phyloP scores from a whole-genome alignment of 129 eudicot genomes.

The Pulicaria dysenterica region DNA sequence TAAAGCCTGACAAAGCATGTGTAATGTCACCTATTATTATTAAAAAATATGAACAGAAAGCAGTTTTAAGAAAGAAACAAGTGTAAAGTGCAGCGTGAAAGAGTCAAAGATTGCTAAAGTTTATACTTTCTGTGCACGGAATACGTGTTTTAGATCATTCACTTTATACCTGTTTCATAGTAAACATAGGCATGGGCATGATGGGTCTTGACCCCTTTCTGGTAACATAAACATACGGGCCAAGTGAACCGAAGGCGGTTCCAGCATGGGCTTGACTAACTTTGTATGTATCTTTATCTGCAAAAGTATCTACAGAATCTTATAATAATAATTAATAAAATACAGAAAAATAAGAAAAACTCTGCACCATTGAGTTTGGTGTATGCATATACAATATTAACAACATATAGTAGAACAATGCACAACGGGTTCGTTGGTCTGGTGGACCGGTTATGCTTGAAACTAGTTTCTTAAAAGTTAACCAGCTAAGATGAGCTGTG shows the following conservation, averaged over 20 bases:
- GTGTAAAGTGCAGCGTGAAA: slow-evolving; percentile 50
- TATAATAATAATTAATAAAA: background rate
- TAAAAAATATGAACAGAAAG: slow-evolving; percentile 21
- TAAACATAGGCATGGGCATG: slow-evolving; percentile 21
- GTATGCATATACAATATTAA: slow-evolving; percentile 2
- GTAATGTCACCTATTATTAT: slow-evolving; percentile 27
- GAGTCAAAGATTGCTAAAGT: slow-evolving; percentile 31
- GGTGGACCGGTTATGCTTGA: no score
- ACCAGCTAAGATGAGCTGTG: no score
- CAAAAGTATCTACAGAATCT: slow-evolving; percentile 24
- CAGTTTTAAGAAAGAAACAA: slow-evolving; percentile 22
- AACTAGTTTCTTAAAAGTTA: no score
- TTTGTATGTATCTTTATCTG: slow-evolving; percentile 18
- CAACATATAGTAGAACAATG: background rate
- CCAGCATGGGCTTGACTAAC: slow-evolving; percentile 25
- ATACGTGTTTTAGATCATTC: slow-evolving; percentile 27
- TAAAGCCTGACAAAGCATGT: slow-evolving; percentile 53
- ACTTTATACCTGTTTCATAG: slow-evolving; percentile 11
- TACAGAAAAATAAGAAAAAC: no score
- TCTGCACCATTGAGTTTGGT: background rate
- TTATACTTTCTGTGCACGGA: slow-evolving; percentile 24
- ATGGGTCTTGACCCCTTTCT: slow-evolving; percentile 29
- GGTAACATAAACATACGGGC: slow-evolving; percentile 20
- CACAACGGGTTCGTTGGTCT: background rate
- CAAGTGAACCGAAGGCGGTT: slow-evolving; percentile 4